Percentiles rank a stretch among this genome's conserved stretches.
phyloP scores from a whole-genome alignment of 768 basidiomycete species.

The Podaxis rugospora region DNA sequence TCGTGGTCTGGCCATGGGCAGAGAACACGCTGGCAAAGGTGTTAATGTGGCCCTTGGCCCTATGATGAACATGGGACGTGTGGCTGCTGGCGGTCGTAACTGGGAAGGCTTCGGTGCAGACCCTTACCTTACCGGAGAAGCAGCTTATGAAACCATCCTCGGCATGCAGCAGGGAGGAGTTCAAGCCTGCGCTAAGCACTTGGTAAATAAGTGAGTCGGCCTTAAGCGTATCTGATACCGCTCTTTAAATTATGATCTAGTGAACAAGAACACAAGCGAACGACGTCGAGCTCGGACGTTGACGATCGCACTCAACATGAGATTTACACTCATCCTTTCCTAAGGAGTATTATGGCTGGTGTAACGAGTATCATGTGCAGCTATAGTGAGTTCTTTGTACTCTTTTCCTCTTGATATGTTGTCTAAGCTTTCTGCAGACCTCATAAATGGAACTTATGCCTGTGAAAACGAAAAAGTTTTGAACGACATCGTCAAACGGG shows the following conservation, averaged over 20 bases:
- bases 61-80: conserved; percentile 85
- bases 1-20: conserved; percentile 75
- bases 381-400: conserved; percentile 44
- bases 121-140: conserved; percentile 80
- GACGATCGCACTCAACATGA: conserved; percentile 81
- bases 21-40: conserved; percentile 81
- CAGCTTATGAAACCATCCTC: conserved; percentile 73
- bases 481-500: conserved; percentile 72
- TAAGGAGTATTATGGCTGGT: conserved; percentile 70
- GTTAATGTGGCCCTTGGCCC: conserved; percentile 75
- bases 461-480: conserved; percentile 70
- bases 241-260: conserved; percentile 24
- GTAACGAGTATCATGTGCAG: conserved; percentile 74
- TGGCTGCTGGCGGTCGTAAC: conserved; percentile 78
- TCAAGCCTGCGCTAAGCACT: conserved; percentile 85
- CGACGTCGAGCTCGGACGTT: conserved; percentile 55
- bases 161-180: conserved; percentile 79
- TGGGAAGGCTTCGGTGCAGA: conserved; percentile 97
- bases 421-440: conserved; percentile 33
- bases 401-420: neutral
- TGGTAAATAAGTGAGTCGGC: conserved; percentile 60
- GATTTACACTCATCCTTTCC: conserved; percentile 66
- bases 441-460: conserved; percentile 67
- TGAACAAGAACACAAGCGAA: conserved; percentile 66
- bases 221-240: neutral